Evolutionary conservation across 2,329 filamentous ascomycete genomes (phyloP), one percentile per base, ranked within the genome.

Genomic region (Colletotrichum liriopes): DNA sequence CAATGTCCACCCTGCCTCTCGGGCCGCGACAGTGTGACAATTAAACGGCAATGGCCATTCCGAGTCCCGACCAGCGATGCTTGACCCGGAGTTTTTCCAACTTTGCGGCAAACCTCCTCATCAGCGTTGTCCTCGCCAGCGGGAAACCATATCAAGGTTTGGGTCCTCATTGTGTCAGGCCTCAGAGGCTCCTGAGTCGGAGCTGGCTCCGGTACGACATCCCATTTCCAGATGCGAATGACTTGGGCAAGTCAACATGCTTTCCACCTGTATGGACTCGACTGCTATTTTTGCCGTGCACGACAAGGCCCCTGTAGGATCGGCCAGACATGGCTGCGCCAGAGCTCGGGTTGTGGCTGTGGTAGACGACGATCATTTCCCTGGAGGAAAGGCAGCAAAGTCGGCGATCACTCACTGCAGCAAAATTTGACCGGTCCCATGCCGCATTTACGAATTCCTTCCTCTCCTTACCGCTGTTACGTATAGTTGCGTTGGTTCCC

Each of bases 341-440:
- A 37, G 8, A 26, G 26, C 18, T 39, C n/a, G 23, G 29, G 11
- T n/a, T 47, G 9, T 29, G 41, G 14, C 39, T 20, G n/a, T 37
- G 45, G 35, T 29, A 16, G 29, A 14, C 41, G 67, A 58, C 39
- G 37, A 70, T 70, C 67, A 29, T 67, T 66, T 26, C 16, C 12
- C 47, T 52, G 9, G 26, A 29, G 43, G n/a, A 39, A 51, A 11
- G 60, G 5, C 47, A 5, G 23, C 14, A 51, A 6, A 18, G 20
- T 39, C n/a, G 43, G 20, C 0, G 32, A 16, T 37, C 9, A 26
- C 26, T 49, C 18, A 18, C 51, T 2, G 51, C 51, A 55, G 52
- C 51, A 29, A 65, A 56, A 18, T 35, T 56, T 64, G 32, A 12
- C n/a, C 8, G 37, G 39, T 9, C 45, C 47, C 26, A 20, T 52